A percentile compares a stretch with the other conserved stretches of the same genome.
These are phyloP conservation scores for Aspergillus leporis DNA, from an alignment of 495 filamentous ascomycete genomes.

Conservation along the genomic window DNA sequence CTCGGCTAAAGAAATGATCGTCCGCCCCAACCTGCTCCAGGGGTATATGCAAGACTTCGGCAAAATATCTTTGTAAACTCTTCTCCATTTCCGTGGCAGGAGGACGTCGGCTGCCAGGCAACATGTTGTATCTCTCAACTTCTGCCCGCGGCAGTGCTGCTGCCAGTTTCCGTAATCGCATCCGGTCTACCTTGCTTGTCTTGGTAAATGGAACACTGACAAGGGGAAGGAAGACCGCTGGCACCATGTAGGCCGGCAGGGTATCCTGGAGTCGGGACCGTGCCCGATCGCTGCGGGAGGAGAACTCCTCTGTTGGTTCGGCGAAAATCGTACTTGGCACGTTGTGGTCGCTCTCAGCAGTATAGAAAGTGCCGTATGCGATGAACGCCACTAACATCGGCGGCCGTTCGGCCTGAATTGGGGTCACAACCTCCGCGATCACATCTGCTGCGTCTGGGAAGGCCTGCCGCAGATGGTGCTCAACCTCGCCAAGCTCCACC, in stretches of 20 bases:
- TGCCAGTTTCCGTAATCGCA: conserved; percentile 16
- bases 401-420: not conserved
- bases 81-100: conserved; percentile 5
- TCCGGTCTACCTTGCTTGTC: conserved; percentile 45
- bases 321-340: too few relatives aligned
- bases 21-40: conserved; percentile 34
- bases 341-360: too few relatives aligned
- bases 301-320: too few relatives aligned
- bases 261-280: too few relatives aligned
- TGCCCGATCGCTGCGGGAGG: too few relatives aligned
- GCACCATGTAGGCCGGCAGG: conserved; percentile 49
- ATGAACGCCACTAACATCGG: not conserved
- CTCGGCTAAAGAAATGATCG: conserved; percentile 50
- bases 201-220: conserved; percentile 36
- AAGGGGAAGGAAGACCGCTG: conserved; percentile 37
- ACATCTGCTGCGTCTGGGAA: not conserved
- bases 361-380: not conserved
- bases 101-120: not conserved
- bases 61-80: conserved; percentile 26
- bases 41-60: conserved; percentile 36
- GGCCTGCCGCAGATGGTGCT: not conserved
- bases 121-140: conserved; percentile 10
- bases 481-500: conserved; percentile 11
- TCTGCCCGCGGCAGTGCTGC: conserved; percentile 20
- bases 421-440: not conserved